Evolutionary conservation across 1,284 basidiomycete genomes (phyloP).

Genomic region (Kwoniella shivajii): DNA sequence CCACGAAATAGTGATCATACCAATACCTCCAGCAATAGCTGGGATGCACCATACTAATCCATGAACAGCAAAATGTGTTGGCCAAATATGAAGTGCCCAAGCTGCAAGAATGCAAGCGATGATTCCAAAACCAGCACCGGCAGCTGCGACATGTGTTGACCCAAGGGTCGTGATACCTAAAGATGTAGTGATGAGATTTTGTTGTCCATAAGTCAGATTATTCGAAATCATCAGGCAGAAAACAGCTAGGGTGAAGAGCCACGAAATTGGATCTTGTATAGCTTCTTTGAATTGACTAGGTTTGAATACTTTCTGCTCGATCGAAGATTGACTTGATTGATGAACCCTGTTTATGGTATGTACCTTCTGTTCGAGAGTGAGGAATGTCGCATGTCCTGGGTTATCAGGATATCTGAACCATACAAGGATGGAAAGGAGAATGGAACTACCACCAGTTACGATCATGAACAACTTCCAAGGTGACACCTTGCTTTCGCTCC

Average conservation of each 20-base stretch:
- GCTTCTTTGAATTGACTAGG: not conserved
- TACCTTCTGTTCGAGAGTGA: not conserved
- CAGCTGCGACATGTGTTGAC: not conserved
- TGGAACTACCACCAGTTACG: not conserved
- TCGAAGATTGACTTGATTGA: not conserved
- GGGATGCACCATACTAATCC: not conserved
- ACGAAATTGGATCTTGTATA: not conserved
- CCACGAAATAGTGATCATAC: not conserved
- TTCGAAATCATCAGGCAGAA: not conserved
- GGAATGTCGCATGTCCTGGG: not conserved
- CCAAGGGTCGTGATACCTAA: not conserved
- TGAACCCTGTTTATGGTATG: not conserved
- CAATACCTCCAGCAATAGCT: not conserved
- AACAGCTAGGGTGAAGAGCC: not conserved
- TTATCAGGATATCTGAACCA: not conserved
- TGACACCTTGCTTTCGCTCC: not conserved
- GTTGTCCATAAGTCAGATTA: not conserved
- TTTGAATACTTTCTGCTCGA: not conserved
- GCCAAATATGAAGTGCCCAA: not conserved
- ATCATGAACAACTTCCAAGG: conserved; percentile 1
- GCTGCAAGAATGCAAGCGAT: not conserved
- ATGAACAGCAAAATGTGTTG: not conserved
- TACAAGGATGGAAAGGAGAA: not conserved
- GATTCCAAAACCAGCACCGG: not conserved
- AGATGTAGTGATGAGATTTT: not conserved